These are phyloP conservation scores for Xylaria nigripes DNA, from an alignment of 495 filamentous ascomycete species.

Conservation along the genomic window DNA sequence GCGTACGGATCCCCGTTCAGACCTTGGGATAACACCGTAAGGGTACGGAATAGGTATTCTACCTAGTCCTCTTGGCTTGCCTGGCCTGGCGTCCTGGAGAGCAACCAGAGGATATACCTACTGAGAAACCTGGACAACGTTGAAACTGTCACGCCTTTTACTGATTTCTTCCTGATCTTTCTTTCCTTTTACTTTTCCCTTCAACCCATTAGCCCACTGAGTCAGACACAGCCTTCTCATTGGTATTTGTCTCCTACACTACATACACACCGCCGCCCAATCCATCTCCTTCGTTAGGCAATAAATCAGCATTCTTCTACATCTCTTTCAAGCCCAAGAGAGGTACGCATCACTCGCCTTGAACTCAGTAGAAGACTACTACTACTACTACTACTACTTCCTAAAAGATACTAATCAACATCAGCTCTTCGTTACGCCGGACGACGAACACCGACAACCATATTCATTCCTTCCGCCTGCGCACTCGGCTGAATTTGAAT, in stretches of 20 bases:
- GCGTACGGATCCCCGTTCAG: not conserved
- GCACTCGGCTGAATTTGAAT: not conserved
- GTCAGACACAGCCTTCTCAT: constrained; percentile 11
- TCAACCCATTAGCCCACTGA: constrained; percentile 3
- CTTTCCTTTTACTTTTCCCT: constrained; percentile 4
- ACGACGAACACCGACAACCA: not conserved
- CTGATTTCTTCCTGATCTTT: not conserved
- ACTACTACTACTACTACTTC: not conserved
- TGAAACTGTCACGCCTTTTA: not conserved
- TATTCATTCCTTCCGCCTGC: not conserved
- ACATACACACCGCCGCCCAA: not conserved
- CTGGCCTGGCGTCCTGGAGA: not conserved
- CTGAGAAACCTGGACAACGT: not conserved
- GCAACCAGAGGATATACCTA: not conserved
- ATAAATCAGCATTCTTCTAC: not conserved
- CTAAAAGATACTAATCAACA: not conserved
- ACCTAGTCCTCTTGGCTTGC: not conserved
- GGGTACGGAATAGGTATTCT: too few species aligned
- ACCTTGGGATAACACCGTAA: not conserved
- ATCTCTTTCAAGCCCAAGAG: not conserved
- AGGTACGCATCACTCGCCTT: not conserved
- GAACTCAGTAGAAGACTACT: not conserved
- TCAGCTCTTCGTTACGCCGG: not conserved
- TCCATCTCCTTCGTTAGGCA: not conserved
- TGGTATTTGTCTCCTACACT: not conserved